Conservation (phyloP, 306 rosid genomes). For the Trifolium repens region DNA sequence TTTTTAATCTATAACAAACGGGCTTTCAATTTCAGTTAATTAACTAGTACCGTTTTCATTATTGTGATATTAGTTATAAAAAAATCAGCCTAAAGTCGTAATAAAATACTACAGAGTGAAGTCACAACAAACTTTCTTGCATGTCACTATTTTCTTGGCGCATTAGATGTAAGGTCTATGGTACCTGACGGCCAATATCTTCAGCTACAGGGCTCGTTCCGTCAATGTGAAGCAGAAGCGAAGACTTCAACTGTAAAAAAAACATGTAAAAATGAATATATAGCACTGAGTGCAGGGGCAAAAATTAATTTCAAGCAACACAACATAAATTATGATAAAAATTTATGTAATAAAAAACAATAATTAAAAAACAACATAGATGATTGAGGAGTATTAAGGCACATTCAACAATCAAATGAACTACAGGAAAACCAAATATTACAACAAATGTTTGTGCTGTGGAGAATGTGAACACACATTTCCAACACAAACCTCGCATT, state of each 20-base stretch:
- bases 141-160: not conserved
- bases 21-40: not conserved
- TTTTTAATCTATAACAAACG: too few relatives aligned
- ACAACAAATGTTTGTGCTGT: conserved; percentile 1
- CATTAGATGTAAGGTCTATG: conserved; percentile 8
- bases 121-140: not conserved
- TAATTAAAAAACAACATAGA: not conserved
- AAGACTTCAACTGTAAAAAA: conserved; percentile 77
- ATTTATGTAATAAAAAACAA: not conserved
- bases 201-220: conserved; percentile 91
- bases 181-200: conserved; percentile 98
- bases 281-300: not conserved
- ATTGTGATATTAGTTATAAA: not conserved
- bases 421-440: not conserved
- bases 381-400: not conserved
- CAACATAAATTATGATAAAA: not conserved
- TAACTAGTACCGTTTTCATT: not conserved
- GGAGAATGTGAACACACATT: not conserved
- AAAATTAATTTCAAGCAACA: not conserved
- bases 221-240: conserved; percentile 85
- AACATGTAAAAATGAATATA: not conserved
- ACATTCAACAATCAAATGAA: conserved; percentile 5
- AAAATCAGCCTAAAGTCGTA: not conserved
- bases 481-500: conserved; percentile 25
- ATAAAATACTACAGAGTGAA: not conserved